Evolutionary conservation across 2,329 filamentous ascomycete species (phyloP), one percentile per base, ranked within the genome.

Genomic region (Ophiostoma perfectum): DNA sequence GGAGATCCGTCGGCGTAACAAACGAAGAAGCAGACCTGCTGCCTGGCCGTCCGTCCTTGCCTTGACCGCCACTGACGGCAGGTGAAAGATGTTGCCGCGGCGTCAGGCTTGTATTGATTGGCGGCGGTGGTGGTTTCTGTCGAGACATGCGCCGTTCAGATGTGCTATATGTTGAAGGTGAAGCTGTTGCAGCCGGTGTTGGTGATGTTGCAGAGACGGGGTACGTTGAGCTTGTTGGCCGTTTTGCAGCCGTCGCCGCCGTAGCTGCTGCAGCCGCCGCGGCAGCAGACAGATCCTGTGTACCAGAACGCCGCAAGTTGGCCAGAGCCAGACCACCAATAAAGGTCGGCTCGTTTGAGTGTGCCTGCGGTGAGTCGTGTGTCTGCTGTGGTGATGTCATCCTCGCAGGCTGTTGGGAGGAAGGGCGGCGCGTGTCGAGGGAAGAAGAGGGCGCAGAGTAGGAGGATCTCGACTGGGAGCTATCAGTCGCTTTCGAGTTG

Each of bases 321-420:
- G 79, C 78, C 69, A 86, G 75, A 3, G 84, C 83, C 12, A 84
- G 75, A 2, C 85, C 85, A 16, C 85, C 84, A 65, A 87, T 82
- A 72, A 87, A 87, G 12, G 81, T 78, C 1, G 80, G 78, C 38
- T 79, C 68, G 45, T 42, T 77, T 16, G 63, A 6, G 76, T 79
- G 66, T 80, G 76, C 3, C 76, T 74, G 3, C 77, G 76, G 44
- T 74, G 67, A 63, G 55, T 66, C 69, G 73, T 65, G 71, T 67
- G 58, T 68, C 70, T 64, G 70, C 69, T 60, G 67, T 58, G 62
- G 68, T 65, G 70, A 66, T 67, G 63, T 47, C 45, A 45, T 64
- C 44, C 63, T 42, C 39, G 27, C 47, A 36, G 27, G 27, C 27
- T 27, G 27, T 27, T 27, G 27, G 27, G 52, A 45, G 7, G 64